phyloP scores from a whole-genome alignment of 257 asterid species.

The Leonotis leonurus region DNA sequence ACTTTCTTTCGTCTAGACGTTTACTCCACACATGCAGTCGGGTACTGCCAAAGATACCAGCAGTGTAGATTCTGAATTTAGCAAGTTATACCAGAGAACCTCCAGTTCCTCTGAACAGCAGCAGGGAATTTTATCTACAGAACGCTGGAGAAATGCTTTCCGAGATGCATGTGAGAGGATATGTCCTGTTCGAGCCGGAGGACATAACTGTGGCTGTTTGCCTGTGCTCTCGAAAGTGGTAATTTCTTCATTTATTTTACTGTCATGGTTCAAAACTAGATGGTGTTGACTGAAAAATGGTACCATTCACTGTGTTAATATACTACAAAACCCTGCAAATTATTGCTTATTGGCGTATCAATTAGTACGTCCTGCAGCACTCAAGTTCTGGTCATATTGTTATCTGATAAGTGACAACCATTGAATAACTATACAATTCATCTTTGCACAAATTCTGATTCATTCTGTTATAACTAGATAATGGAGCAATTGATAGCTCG shows the following conservation, averaged over 20 bases:
- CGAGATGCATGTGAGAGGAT: conserved; percentile 76
- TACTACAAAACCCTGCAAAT: not conserved
- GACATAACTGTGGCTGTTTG: conserved; percentile 77
- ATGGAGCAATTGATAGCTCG: conserved; percentile 81
- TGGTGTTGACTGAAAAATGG: not conserved
- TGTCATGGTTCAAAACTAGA: not conserved
- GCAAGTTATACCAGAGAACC: conserved; percentile 34
- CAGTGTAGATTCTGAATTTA: conserved; percentile 29
- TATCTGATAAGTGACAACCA: not conserved
- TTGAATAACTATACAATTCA: not conserved
- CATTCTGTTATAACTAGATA: conserved; percentile 33
- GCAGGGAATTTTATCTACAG: conserved; percentile 50
- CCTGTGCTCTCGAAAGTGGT: conserved; percentile 76
- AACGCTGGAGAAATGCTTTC: conserved; percentile 85
- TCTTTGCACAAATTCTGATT: not conserved
- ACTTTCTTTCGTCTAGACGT: conserved; percentile 36
- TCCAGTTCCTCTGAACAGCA: conserved; percentile 40
- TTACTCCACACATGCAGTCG: conserved; percentile 83
- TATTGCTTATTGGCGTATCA: not conserved
- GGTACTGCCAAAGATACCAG: conserved; percentile 39
- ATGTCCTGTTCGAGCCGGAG: conserved; percentile 86
- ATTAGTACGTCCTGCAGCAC: not conserved
- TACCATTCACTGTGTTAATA: not conserved
- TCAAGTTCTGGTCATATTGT: not conserved
- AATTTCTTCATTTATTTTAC: conserved; percentile 13